A percentile compares a stretch with the other conserved stretches of the same genome.
Conservation (phyloP, 2,329 filamentous ascomycete species). For the Arthroderma sp. region DNA sequence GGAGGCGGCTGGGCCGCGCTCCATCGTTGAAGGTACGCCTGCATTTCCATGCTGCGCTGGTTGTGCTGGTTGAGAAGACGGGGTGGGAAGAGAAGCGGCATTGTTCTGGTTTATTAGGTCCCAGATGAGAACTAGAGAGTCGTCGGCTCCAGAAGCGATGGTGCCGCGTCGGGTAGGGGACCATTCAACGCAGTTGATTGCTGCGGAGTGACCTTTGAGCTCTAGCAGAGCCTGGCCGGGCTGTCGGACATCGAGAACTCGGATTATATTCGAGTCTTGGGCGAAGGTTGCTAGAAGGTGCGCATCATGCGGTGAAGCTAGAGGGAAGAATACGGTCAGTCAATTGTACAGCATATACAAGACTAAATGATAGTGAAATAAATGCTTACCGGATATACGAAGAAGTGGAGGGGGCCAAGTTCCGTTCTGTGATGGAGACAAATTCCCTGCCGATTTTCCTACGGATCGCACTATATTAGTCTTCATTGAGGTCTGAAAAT, state of each 20-base stretch:
- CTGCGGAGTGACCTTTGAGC: slow-evolving; percentile 71
- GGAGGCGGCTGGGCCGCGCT: slow-evolving; percentile 32
- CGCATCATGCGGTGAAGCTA: slow-evolving; percentile 83
- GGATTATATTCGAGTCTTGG: slow-evolving; percentile 79
- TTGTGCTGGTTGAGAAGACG: slow-evolving; percentile 4
- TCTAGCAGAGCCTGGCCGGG: slow-evolving; percentile 91
- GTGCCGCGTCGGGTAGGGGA: slow-evolving; percentile 75
- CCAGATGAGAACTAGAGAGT: slow-evolving; percentile 86
- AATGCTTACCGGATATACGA: slow-evolving; percentile 30
- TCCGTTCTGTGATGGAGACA: slow-evolving; percentile 48
- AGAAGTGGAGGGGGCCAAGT: slow-evolving; percentile 46
- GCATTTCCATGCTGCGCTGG: not conserved
- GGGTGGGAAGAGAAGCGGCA: slow-evolving; percentile 30
- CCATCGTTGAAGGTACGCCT: slow-evolving; percentile 19
- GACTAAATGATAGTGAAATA: not conserved
- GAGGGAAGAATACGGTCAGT: slow-evolving; percentile 2
- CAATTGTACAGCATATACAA: slow-evolving; percentile 2
- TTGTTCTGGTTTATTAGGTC: slow-evolving; percentile 64
- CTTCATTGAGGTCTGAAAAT: no score
- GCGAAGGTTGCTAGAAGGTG: slow-evolving; percentile 96
- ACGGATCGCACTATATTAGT: no score
- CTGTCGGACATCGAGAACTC: slow-evolving; percentile 90
- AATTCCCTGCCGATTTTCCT: slow-evolving; percentile 22
- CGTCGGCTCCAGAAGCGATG: slow-evolving; percentile 81
- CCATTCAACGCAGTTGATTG: slow-evolving; percentile 93